Conservation (phyloP, 1,284 basidiomycete genomes). For the Malassezia vespertilionis region DNA sequence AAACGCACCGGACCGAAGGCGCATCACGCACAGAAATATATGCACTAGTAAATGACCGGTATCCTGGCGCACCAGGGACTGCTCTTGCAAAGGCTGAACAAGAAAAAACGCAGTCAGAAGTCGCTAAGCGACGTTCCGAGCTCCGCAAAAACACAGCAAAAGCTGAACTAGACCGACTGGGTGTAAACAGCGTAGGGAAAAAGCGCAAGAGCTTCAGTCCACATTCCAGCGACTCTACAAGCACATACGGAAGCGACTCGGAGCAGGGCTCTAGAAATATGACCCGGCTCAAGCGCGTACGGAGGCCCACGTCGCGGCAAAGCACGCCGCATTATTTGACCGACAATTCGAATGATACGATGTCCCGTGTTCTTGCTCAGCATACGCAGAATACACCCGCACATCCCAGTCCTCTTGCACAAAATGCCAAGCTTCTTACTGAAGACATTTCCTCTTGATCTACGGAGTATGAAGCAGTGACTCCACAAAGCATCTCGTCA, state of each 20-base stretch:
- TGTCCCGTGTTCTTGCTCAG: not conserved
- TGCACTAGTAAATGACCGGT: conserved; percentile 39
- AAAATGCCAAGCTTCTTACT: not conserved
- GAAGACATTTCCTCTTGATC: too few relatives aligned
- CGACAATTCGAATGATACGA: not conserved
- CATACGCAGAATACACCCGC: conserved; percentile 7
- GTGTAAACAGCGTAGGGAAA: conserved; percentile 32
- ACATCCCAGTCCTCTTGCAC: conserved; percentile 9
- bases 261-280: too few relatives aligned
- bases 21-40: conserved; percentile 17
- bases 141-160: conserved; percentile 27
- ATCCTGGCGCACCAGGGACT: conserved; percentile 37
- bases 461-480: conserved; percentile 13
- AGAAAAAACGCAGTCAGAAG: conserved; percentile 22
- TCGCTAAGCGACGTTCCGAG: conserved; percentile 25
- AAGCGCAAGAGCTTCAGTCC: conserved; percentile 40
- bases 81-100: conserved; percentile 32
- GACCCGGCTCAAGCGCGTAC: too few relatives aligned
- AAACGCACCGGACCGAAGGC: conserved; percentile 2
- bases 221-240: conserved; percentile 19
- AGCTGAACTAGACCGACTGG: conserved; percentile 36
- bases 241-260: conserved; percentile 1
- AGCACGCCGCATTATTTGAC: conserved; percentile 7
- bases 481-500: conserved; percentile 30
- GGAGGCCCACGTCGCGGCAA: conserved; percentile 5